Evolutionary conservation across 345 rosid species (phyloP).

Genomic region (Gossypium raimondii): DNA sequence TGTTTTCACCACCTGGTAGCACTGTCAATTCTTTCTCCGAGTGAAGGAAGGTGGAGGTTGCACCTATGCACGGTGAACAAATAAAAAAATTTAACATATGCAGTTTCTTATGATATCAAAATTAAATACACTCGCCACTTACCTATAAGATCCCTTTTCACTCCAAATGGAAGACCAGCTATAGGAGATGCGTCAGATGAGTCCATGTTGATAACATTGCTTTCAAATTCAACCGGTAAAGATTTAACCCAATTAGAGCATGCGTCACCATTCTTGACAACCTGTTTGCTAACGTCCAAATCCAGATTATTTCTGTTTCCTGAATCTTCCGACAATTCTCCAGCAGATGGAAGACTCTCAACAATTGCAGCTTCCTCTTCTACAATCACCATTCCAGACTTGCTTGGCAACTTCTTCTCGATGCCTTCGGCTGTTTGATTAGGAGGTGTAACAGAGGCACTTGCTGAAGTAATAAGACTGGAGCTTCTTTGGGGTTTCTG

Average conservation of each 20-base stretch:
- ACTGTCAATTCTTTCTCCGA: conserved; percentile 11
- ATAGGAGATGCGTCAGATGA: conserved; percentile 2
- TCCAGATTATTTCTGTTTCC: conserved; percentile 2
- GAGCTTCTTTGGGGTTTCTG: conserved; percentile 23
- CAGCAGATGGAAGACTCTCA: neutral
- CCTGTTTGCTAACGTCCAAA: conserved; percentile 8
- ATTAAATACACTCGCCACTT: conserved; percentile 9
- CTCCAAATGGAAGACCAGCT: conserved; percentile 1
- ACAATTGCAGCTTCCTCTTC: conserved; percentile 1
- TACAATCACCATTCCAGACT: neutral
- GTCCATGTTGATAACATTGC: neutral
- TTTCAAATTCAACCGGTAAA: neutral
- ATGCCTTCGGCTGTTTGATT: neutral
- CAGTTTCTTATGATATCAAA: neutral
- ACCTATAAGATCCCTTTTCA: conserved; percentile 18
- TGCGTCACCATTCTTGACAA: conserved; percentile 1
- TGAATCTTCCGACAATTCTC: conserved; percentile 14
- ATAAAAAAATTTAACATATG: neutral
- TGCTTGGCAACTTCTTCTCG: conserved; percentile 15
- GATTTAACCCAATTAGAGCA: conserved; percentile 11
- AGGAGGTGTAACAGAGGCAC: conserved; percentile 8
- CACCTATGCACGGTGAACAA: conserved; percentile 7
- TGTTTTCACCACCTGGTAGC: conserved; percentile 1
- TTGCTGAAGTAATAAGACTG: conserved; percentile 8
- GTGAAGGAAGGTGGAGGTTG: conserved; percentile 11